These are phyloP conservation scores for Penicillium sp. DNA, from an alignment of 2,329 filamentous ascomycete species.

Conservation along the genomic window DNA sequence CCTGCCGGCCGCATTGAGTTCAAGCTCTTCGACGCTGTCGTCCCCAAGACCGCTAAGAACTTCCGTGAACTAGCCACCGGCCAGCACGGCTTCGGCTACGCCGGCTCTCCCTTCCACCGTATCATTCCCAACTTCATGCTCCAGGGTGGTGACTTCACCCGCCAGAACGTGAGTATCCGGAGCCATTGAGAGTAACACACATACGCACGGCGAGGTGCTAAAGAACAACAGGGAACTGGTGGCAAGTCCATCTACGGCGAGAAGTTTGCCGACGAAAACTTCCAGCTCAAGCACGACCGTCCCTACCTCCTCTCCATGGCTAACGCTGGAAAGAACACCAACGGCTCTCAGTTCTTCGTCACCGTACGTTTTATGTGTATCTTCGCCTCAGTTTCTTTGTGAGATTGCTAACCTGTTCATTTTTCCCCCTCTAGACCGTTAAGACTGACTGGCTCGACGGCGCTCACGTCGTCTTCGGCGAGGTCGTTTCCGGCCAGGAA, in stretches of 20 bases:
- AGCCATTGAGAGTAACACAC: background rate
- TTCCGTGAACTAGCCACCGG: constrained; percentile 83
- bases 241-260: constrained; percentile 95
- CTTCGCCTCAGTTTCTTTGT: background rate
- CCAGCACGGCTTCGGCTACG: constrained; percentile 82
- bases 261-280: constrained; percentile 95
- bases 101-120: constrained; percentile 85
- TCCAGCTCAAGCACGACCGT: constrained; percentile 72
- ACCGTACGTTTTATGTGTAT: constrained; percentile 44
- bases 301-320: constrained; percentile 90
- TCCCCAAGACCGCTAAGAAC: constrained; percentile 87
- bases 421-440: constrained; percentile 50
- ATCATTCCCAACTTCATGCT: constrained; percentile 95
- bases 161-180: constrained; percentile 73
- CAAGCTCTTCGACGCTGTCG: constrained; percentile 80
- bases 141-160: constrained; percentile 95
- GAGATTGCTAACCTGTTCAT: background rate
- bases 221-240: constrained; percentile 72
- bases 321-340: constrained; percentile 93
- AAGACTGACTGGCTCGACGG: constrained; percentile 69
- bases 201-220: background rate
- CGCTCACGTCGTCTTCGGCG: constrained; percentile 72
- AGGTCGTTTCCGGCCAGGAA: constrained; percentile 60
- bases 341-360: constrained; percentile 76
- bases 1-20: constrained; percentile 77